Conservation (phyloP, 208 protist species). For the Leishmania martiniquensis region DNA sequence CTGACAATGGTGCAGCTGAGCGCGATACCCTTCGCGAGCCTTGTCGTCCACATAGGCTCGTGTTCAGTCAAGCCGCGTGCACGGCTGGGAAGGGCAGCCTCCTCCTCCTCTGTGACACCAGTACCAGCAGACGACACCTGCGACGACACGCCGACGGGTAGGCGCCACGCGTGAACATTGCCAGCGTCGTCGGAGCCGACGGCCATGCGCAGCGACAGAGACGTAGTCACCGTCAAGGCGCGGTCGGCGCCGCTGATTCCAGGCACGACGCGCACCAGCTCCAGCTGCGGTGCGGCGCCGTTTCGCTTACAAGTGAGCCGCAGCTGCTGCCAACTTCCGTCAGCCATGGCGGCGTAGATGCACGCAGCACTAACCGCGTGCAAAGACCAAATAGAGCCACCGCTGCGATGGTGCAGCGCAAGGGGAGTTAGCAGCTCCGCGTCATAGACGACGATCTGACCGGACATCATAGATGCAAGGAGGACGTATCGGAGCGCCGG, state of each 20-base stretch:
- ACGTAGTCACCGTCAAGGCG: conserved; percentile 65
- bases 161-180: conserved; percentile 78
- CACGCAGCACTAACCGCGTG: conserved; percentile 35
- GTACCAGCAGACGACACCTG: not conserved
- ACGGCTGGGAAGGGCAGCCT: not conserved
- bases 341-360: conserved; percentile 50
- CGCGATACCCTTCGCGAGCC: conserved; percentile 73
- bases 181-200: conserved; percentile 83
- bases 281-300: conserved; percentile 27
- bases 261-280: conserved; percentile 74
- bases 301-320: conserved; percentile 31
- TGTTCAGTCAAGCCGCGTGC: conserved; percentile 50
- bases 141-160: conserved; percentile 8
- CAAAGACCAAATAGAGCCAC: conserved; percentile 83
- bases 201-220: conserved; percentile 33
- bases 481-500: conserved; percentile 30
- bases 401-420: conserved; percentile 76
- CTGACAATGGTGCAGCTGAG: conserved; percentile 67
- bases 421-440: conserved; percentile 69
- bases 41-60: conserved; percentile 73
- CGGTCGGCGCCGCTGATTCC: conserved; percentile 80
- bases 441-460: conserved; percentile 85
- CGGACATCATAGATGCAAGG: conserved; percentile 75
- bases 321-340: conserved; percentile 57
- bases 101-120: not conserved